These are phyloP conservation scores for Adansonia digitata DNA, from an alignment of 345 rosid species.

Conservation along the genomic window DNA sequence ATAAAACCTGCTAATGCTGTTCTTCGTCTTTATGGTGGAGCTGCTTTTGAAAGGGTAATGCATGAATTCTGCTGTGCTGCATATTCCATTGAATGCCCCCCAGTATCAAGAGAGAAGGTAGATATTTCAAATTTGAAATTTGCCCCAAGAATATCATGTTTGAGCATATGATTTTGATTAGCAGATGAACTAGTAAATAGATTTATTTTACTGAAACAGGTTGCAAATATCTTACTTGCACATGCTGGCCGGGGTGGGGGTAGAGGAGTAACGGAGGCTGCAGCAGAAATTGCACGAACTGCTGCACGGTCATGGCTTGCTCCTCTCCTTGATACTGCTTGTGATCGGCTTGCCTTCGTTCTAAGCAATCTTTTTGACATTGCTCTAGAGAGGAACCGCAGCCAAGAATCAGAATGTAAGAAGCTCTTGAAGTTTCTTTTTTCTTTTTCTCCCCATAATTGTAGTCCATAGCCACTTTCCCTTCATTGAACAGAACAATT, in stretches of 20 bases:
- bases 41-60: constrained; percentile 94
- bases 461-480: not conserved
- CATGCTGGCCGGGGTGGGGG: constrained; percentile 91
- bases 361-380: constrained; percentile 79
- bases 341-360: constrained; percentile 89
- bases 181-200: not conserved
- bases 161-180: constrained; percentile 7
- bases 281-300: constrained; percentile 92
- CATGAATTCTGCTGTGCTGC: constrained; percentile 96
- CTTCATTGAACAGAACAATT: not conserved
- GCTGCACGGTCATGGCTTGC: constrained; percentile 97
- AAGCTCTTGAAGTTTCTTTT: constrained; percentile 5
- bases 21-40: constrained; percentile 95
- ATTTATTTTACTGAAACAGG: constrained; percentile 39
- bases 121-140: not conserved
- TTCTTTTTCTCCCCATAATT: not conserved
- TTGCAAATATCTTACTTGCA: constrained; percentile 89
- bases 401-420: constrained; percentile 67
- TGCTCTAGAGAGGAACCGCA: constrained; percentile 73
- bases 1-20: constrained; percentile 87
- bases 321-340: constrained; percentile 94
- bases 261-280: constrained; percentile 86
- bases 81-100: constrained; percentile 91
- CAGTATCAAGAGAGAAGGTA: constrained; percentile 95
- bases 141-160: not conserved